phyloP scores from a whole-genome alignment of 495 filamentous ascomycete species.

The Cercophora samala region DNA sequence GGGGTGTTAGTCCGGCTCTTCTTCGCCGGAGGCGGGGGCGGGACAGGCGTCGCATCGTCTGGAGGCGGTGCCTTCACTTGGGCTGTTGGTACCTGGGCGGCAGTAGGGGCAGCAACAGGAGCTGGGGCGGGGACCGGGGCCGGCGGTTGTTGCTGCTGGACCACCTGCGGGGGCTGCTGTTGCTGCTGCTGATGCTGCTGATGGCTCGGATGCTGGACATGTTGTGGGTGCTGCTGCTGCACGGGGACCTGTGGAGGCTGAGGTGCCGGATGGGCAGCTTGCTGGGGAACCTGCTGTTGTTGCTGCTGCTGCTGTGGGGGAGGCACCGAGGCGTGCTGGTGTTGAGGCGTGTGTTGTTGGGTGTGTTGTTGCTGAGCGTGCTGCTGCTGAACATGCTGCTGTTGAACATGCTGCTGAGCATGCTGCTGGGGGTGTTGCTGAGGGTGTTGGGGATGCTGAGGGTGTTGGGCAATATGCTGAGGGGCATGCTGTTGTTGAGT shows the following conservation, averaged over 20 bases:
- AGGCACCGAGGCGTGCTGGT: background rate
- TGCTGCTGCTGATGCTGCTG: constrained; percentile 17
- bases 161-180: constrained; percentile 7
- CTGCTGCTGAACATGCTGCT: constrained; percentile 16
- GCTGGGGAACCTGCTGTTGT: constrained; percentile 6
- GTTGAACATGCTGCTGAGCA: constrained; percentile 9
- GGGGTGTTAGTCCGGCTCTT: constrained; percentile 96
- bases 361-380: constrained; percentile 12
- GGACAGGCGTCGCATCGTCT: constrained; percentile 29
- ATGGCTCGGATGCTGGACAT: constrained; percentile 11
- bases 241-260: background rate
- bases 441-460: constrained; percentile 5
- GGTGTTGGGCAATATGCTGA: constrained; percentile 26
- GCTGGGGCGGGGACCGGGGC: constrained; percentile 13
- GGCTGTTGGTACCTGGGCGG: constrained; percentile 36
- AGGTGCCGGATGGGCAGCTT: background rate
- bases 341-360: constrained; percentile 10
- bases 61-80: constrained; percentile 33
- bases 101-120: constrained; percentile 22
- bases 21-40: constrained; percentile 64
- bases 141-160: constrained; percentile 10
- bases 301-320: constrained; percentile 5
- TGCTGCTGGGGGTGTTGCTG: constrained; percentile 14
- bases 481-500: constrained; percentile 19
- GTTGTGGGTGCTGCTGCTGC: constrained; percentile 11